Percentiles rank a stretch among this genome's conserved stretches.
Evolutionary conservation across 768 basidiomycete genomes (phyloP).

Genomic region (Cantharellus anzutake): DNA sequence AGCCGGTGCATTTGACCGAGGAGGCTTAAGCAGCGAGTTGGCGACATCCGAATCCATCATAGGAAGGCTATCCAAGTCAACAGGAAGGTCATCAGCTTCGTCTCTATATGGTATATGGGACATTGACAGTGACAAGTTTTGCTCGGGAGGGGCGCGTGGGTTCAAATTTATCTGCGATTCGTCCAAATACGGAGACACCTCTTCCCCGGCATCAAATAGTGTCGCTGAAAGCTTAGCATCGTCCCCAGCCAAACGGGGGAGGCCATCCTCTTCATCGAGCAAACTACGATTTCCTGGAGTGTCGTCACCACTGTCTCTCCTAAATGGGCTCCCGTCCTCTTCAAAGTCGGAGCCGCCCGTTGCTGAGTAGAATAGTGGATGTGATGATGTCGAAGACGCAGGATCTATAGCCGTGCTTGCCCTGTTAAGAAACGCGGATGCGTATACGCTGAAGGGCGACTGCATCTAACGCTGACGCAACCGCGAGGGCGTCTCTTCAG

Average conservation of each 20-base stretch:
- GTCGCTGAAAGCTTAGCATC: conserved; percentile 31
- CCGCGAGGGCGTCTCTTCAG: no score
- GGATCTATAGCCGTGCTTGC: conserved; percentile 27
- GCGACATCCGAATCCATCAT: neutral
- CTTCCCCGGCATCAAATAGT: conserved; percentile 12
- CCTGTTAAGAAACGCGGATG: conserved; percentile 62
- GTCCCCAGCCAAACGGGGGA: conserved; percentile 28
- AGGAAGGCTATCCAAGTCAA: neutral
- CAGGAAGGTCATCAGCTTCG: neutral
- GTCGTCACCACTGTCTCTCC: conserved; percentile 2
- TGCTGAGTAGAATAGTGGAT: conserved; percentile 76
- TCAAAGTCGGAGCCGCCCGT: conserved; percentile 59
- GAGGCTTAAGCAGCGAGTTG: neutral
- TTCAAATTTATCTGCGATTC: neutral
- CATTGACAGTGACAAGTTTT: no score
- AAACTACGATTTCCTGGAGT: neutral
- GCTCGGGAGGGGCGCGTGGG: neutral
- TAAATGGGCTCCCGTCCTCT: conserved; percentile 27
- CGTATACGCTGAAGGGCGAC: conserved; percentile 51
- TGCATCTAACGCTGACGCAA: neutral
- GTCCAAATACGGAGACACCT: conserved; percentile 3
- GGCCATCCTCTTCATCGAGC: conserved; percentile 9
- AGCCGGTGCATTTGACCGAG: neutral
- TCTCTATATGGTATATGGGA: neutral
- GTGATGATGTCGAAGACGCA: conserved; percentile 29